Percentiles rank a stretch among this genome's conserved stretches.
phyloP scores from a whole-genome alignment of 495 filamentous ascomycete genomes.

The Penicillium cataractarum region DNA sequence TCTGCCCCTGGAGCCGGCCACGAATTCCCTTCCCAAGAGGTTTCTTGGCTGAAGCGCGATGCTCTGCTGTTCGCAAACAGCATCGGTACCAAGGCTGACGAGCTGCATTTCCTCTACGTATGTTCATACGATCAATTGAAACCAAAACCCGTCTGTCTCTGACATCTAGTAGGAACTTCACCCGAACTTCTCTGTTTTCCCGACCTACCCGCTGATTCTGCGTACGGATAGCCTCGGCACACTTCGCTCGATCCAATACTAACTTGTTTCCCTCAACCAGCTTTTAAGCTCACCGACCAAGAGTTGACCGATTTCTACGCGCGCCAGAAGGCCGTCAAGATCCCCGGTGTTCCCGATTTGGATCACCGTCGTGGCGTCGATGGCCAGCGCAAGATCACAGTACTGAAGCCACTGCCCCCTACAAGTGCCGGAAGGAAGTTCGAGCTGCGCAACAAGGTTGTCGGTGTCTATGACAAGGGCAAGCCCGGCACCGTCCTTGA shows the following conservation, averaged over 20 bases:
- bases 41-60: constrained; percentile 86
- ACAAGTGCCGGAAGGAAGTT: constrained; percentile 72
- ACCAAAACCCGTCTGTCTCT: not conserved
- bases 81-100: constrained; percentile 81
- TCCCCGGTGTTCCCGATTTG: constrained; percentile 78
- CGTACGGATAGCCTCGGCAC: constrained; percentile 48
- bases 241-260: not conserved
- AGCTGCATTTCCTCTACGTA: constrained; percentile 90
- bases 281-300: constrained; percentile 76
- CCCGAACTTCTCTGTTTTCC: constrained; percentile 81
- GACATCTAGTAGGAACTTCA: constrained; percentile 68
- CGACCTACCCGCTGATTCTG: constrained; percentile 83
- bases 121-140: constrained; percentile 19
- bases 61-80: constrained; percentile 83
- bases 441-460: constrained; percentile 75
- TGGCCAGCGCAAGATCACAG: constrained; percentile 78
- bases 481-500: constrained; percentile 82
- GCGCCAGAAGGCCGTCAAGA: constrained; percentile 55
- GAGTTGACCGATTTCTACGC: constrained; percentile 90
- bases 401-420: constrained; percentile 76
- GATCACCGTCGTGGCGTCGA: constrained; percentile 77
- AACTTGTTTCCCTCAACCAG: constrained; percentile 34
- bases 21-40: constrained; percentile 71
- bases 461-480: constrained; percentile 92
- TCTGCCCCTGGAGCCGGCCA: constrained; percentile 73